Evolutionary conservation across 1,284 basidiomycete species (phyloP), one percentile per base, ranked within the genome.

Genomic region (Ganoderma sp.): DNA sequence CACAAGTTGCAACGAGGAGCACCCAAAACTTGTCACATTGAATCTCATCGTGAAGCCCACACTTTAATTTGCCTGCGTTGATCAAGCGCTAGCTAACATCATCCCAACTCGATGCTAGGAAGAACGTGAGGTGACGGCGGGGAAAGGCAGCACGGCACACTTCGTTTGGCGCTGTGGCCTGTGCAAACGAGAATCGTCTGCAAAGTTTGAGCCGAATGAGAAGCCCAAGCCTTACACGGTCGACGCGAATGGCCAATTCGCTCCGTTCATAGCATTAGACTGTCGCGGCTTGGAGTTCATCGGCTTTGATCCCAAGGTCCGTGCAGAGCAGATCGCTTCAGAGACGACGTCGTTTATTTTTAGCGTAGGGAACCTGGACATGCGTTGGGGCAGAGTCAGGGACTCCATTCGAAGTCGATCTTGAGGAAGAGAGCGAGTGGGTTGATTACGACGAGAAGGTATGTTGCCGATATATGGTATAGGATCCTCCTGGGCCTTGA

Each of bases 391-490:
- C 73, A 15, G 81, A 83, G 41, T 87, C 82, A 0, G 84, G 85
- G 5, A 86, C 84, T 0, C 68, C 78, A 0, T 93, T 94, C 73
- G 87, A 92, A 4, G 84, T 93, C 15, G 87, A 89, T 58, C 78
- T 94, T 37, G 79, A 80, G 12, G 87, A 89, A 9, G 48, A 52
- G 22, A 84, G 82, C 14, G 91, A 93, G 79, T 94, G 93, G 93
- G 84, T 83, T 14, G 92, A 94, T 73, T 94, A 94, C 71, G 93
- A 94, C 73, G 92, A 94, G 76, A 92, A 93, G 84, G 92, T 90
- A 63, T 63, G 78, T 69, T 52, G 3, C 58, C 7, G 42, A 19
- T 25, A 22, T 10, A 25, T 48, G 32, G 19, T 19, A 39, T 10
- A 41, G 22, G 39, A 37, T 37, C 50, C n/a, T n/a, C 34, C 39